A percentile compares a stretch with the other conserved stretches of the same genome.
Conservation (phyloP, 163 green algal genomes). For the Botryococcus braunii region DNA sequence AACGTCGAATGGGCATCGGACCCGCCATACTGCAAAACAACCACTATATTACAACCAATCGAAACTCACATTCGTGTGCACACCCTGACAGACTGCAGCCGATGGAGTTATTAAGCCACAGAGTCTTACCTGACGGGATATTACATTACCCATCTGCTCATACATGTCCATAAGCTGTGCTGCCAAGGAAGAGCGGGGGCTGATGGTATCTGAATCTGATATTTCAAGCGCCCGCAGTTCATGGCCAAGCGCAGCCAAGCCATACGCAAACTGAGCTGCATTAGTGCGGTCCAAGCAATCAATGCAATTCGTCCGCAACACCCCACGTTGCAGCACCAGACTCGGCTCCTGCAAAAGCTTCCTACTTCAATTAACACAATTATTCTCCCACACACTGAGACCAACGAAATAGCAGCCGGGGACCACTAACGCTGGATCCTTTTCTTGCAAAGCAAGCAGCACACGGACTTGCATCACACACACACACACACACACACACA, state of each 20-base stretch:
- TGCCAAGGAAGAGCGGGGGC: slow-evolving; percentile 46
- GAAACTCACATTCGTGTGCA: no score
- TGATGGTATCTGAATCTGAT: slow-evolving; percentile 24
- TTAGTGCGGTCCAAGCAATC: slow-evolving; percentile 96
- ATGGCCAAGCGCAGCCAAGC: slow-evolving; percentile 65
- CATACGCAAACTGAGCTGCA: slow-evolving; percentile 52
- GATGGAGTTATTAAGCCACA: no score
- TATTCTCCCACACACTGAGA: no score
- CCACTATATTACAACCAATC: no score
- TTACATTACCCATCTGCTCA: slow-evolving; percentile 73
- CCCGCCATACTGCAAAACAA: slow-evolving; percentile 69
- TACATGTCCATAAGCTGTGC: slow-evolving; percentile 78
- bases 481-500: no score
- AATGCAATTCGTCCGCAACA: slow-evolving; percentile 92
- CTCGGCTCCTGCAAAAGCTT: slow-evolving; percentile 10
- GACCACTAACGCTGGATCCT: no score
- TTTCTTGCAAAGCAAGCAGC: no score
- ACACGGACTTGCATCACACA: no score
- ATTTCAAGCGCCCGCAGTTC: slow-evolving; percentile 79
- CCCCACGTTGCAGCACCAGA: slow-evolving; percentile 45
- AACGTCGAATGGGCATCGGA: slow-evolving; percentile 77
- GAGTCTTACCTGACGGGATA: slow-evolving; percentile 41
- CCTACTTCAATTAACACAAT: no score
- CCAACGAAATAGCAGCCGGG: no score
- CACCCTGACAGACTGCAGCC: no score